Evolutionary conservation across 345 rosid genomes (phyloP), one percentile per base, ranked within the genome.

Genomic region (Viola odorata): DNA sequence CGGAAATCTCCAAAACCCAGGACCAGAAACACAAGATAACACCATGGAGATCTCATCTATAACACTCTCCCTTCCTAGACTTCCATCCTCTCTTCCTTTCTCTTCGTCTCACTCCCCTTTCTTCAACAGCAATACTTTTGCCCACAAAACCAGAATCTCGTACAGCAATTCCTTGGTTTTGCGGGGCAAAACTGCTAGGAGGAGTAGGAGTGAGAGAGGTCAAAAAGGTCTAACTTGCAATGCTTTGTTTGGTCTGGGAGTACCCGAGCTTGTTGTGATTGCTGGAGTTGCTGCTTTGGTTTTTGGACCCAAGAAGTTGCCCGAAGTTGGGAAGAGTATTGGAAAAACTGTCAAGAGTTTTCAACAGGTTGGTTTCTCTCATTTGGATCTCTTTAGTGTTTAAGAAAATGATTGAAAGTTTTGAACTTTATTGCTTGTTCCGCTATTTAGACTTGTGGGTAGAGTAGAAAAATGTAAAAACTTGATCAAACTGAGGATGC

Each of bases 341-440:
- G 98, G 98, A 12, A 92, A 92, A 66, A 92, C 98, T 32, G 86
- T 92, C 74, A 92, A 82, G 68, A 87, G 98, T 75, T 92, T 92
- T 68, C 96, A 92, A 52, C 96, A 89, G 98, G 98, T 91, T 57
- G 7, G 50, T 58, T 3, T 52, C 55, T 59, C 61, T 23, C 37
- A 36, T 50, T 45, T 17, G 67, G 63, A 57, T 59, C 17, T 45
- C 53, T 55, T 63, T 69, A 45, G 23, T 53, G 15, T 58, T 12
- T 55, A 57, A 36, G 44, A 32, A 61, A 67, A 37, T 50, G 58
- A 49, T 10, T 12, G 13, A 52, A 56, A 72, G 10, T 63, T 59
- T 55, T 15, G 9, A 59, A 39, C 49, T 50, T 52, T 64, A 59
- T 42, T 50, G 55, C 38, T 60, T n/a, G 15, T 57, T 53, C 6